Conservation (phyloP, 306 rosid species). For the Dicorynia guianensis region DNA sequence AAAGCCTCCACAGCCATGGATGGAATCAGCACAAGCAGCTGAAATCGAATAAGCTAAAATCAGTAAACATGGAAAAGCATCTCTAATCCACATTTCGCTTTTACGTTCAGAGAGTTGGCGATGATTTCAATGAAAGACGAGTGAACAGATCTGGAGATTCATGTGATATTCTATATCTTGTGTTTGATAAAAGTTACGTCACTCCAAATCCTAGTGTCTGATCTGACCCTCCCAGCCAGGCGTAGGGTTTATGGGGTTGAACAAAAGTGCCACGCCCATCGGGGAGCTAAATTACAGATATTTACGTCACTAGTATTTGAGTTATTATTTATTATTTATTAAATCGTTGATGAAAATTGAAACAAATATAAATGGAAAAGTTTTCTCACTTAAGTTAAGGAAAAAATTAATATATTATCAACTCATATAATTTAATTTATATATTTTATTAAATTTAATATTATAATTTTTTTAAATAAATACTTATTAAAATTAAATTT, state of each 20-base stretch:
- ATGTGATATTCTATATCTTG: slow-evolving; percentile 11
- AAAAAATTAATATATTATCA: no score
- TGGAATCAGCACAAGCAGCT: slow-evolving; percentile 68
- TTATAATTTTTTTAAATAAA: no score
- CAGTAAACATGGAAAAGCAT: slow-evolving; percentile 42
- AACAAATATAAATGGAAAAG: no score
- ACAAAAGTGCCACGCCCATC: not conserved
- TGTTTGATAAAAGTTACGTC: slow-evolving; percentile 14
- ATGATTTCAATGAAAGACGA: slow-evolving; percentile 33
- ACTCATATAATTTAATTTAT: no score
- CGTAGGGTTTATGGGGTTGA: slow-evolving; percentile 37
- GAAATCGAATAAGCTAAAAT: slow-evolving; percentile 52
- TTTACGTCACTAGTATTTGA: no score
- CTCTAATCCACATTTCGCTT: slow-evolving; percentile 50
- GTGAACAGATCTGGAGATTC: slow-evolving; percentile 37
- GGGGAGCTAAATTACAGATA: no score
- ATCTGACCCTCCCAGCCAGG: not conserved
- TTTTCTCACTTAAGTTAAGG: no score
- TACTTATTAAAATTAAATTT: no score
- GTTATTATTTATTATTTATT: no score
- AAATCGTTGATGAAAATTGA: no score
- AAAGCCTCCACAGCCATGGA: slow-evolving; percentile 80
- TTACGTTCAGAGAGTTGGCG: slow-evolving; percentile 16
- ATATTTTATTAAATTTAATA: no score
- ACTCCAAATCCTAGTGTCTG: slow-evolving; percentile 12